These are phyloP conservation scores for Dictyostelium capitatum DNA, from an alignment of 78 protist genomes.

Conservation along the genomic window DNA sequence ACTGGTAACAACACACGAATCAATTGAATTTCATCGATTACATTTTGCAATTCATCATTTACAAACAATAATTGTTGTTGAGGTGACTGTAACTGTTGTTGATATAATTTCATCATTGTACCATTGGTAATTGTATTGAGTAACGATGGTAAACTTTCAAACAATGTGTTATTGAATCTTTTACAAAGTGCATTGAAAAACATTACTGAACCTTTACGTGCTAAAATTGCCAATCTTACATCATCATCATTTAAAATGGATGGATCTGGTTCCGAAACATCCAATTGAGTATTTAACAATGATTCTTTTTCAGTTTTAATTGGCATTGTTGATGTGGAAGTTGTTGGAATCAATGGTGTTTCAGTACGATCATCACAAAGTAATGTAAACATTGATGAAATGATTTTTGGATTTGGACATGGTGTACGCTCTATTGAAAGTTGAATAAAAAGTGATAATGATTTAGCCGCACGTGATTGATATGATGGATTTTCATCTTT, in stretches of 20 bases:
- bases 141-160: not conserved
- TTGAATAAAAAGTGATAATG: constrained; percentile 31
- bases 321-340: not conserved
- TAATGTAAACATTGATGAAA: constrained; percentile 37
- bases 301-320: constrained; percentile 26
- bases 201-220: constrained; percentile 18
- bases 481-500: constrained; percentile 48
- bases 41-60: constrained; percentile 25
- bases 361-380: constrained; percentile 53
- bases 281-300: not conserved
- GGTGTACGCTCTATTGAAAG: not conserved
- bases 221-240: not conserved
- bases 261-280: not conserved
- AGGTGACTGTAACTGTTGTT: not conserved
- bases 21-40: constrained; percentile 49
- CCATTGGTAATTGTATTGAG: not conserved
- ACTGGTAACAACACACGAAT: constrained; percentile 39
- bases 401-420: constrained; percentile 62
- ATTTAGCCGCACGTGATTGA: constrained; percentile 35
- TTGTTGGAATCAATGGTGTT: constrained; percentile 34
- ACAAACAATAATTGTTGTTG: not conserved
- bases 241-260: not conserved
- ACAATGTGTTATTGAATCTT: not conserved
- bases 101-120: constrained; percentile 2
- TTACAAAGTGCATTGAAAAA: constrained; percentile 30